Evolutionary conservation across 306 rosid species (phyloP).

Genomic region (Cicer yamashitae): DNA sequence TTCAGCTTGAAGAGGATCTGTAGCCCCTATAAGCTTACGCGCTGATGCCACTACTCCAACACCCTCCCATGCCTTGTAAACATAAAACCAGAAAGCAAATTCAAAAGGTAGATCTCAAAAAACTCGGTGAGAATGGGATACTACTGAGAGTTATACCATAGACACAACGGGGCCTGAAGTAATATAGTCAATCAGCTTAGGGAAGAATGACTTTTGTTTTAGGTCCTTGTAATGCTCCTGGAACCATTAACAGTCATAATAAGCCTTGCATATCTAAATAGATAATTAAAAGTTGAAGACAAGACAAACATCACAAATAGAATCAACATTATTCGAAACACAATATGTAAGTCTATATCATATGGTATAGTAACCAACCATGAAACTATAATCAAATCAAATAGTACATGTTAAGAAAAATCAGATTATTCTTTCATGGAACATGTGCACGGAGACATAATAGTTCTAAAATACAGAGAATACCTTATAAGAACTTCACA

Average conservation of each 20-base stretch:
- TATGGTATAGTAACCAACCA: conserved; percentile 24
- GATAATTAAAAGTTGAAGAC: conserved; percentile 21
- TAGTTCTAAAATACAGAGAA: conserved; percentile 13
- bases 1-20: conserved; percentile 94
- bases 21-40: conserved; percentile 92
- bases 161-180: conserved; percentile 97
- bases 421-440: background rate
- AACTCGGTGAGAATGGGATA: background rate
- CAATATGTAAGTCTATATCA: conserved; percentile 1
- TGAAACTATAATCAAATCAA: conserved; percentile 33
- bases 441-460: background rate
- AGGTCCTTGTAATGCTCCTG: conserved; percentile 98
- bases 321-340: conserved; percentile 31
- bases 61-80: conserved; percentile 96
- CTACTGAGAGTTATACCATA: conserved; percentile 66
- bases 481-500: background rate
- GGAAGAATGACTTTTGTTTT: conserved; percentile 81
- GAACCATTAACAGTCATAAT: conserved; percentile 42
- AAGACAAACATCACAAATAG: conserved; percentile 25
- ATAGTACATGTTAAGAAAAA: background rate
- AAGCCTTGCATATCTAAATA: conserved; percentile 18
- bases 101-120: conserved; percentile 36
- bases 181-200: conserved; percentile 80
- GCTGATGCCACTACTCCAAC: conserved; percentile 92
- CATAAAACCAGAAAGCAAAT: conserved; percentile 36